Evolutionary conservation across 768 basidiomycete species (phyloP).

Genomic region (Terana coerulea): DNA sequence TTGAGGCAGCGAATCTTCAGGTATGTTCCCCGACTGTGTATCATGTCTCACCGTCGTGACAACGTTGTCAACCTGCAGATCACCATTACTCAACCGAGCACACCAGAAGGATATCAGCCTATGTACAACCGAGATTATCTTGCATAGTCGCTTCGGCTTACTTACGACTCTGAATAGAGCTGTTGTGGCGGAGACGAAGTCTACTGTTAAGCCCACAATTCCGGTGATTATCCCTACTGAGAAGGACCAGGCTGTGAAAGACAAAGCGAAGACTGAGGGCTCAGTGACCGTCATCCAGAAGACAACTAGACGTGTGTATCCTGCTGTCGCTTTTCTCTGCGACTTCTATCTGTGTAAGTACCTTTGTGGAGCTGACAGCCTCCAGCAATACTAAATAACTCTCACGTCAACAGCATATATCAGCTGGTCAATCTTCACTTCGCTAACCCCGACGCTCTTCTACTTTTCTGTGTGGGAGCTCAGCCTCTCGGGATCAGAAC

Average conservation of each 20-base stretch:
- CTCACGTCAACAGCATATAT: slow-evolving; percentile 54
- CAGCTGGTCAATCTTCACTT: slow-evolving; percentile 82
- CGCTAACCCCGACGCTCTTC: slow-evolving; percentile 75
- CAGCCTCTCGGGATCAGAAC: slow-evolving; percentile 78
- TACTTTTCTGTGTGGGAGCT: slow-evolving; percentile 94
- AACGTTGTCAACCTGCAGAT: slow-evolving; percentile 24
- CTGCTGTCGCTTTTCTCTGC: slow-evolving; percentile 29
- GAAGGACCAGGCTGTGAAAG: too few relatives aligned
- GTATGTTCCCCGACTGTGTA: slow-evolving; percentile 29
- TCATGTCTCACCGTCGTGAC: neutral
- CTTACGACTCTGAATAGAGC: slow-evolving; percentile 1
- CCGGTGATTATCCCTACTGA: too few relatives aligned
- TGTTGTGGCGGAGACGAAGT: too few relatives aligned
- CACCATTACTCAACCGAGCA: slow-evolving; percentile 26
- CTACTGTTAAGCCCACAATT: too few relatives aligned
- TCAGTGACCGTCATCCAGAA: too few relatives aligned
- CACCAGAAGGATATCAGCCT: slow-evolving; percentile 24
- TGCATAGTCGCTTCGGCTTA: slow-evolving; percentile 26
- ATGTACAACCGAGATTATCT: slow-evolving; percentile 45
- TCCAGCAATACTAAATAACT: neutral
- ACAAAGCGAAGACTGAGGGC: neutral
- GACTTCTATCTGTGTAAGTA: slow-evolving; percentile 62
- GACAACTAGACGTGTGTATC: too few relatives aligned
- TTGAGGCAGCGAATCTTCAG: slow-evolving; percentile 49
- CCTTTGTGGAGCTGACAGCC: neutral